These are phyloP conservation scores for Rosa chinensis DNA, from an alignment of 306 rosid species.

Conservation along the genomic window DNA sequence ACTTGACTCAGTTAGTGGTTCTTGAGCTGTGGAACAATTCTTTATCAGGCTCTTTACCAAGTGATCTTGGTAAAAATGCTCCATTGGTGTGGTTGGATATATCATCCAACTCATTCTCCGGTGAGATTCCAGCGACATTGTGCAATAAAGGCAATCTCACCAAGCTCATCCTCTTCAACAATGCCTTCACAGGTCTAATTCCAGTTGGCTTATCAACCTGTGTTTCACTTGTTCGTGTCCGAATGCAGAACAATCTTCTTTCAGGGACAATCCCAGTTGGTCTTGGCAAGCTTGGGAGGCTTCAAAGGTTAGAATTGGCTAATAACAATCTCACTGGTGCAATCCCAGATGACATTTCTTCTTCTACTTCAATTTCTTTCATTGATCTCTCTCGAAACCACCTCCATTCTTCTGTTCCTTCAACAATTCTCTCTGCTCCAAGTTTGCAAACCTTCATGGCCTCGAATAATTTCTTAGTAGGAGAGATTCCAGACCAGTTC, in stretches of 20 bases:
- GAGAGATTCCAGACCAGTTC: slow-evolving; percentile 78
- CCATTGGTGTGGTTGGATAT: slow-evolving; percentile 86
- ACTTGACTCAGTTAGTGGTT: slow-evolving; percentile 53
- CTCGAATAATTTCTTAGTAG: slow-evolving; percentile 67
- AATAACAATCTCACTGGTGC: slow-evolving; percentile 81
- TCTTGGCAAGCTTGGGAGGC: slow-evolving; percentile 79
- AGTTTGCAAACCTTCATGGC: slow-evolving; percentile 74
- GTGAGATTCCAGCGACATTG: slow-evolving; percentile 70
- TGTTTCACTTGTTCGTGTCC: slow-evolving; percentile 73
- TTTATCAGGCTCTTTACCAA: slow-evolving; percentile 71
- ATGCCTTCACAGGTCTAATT: slow-evolving; percentile 73
- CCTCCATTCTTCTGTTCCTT: slow-evolving; percentile 79
- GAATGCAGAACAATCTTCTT: slow-evolving; percentile 84
- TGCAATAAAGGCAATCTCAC: slow-evolving; percentile 81
- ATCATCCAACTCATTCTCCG: slow-evolving; percentile 80
- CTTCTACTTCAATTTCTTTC: slow-evolving; percentile 85
- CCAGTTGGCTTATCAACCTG: slow-evolving; percentile 64
- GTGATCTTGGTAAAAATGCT: slow-evolving; percentile 72
- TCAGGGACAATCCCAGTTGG: slow-evolving; percentile 77
- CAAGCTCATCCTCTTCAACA: slow-evolving; percentile 94
- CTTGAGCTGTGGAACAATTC: slow-evolving; percentile 95
- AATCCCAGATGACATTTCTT: slow-evolving; percentile 77
- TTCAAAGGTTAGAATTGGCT: slow-evolving; percentile 89
- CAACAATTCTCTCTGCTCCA: slow-evolving; percentile 73
- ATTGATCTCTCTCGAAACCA: slow-evolving; percentile 78